Percentiles rank a stretch among this genome's conserved stretches.
Evolutionary conservation across 2,329 filamentous ascomycete species (phyloP).

Genomic region (Pestalotiopsis sp.): DNA sequence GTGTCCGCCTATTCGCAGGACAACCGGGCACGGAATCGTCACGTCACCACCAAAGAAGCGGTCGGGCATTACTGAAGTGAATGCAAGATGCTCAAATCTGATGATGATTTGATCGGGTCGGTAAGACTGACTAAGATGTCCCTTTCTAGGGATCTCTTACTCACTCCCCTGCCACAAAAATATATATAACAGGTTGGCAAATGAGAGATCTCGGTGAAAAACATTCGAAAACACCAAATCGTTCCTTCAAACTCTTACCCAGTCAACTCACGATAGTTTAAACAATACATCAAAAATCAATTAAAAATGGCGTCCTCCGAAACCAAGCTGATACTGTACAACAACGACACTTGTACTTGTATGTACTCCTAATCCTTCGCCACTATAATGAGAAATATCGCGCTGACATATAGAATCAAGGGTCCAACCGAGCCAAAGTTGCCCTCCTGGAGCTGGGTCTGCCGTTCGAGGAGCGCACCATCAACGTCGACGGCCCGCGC

Average conservation of each 20-base stretch:
- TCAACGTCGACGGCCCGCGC: constrained; percentile 17
- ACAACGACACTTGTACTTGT: constrained; percentile 19
- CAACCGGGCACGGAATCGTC: not conserved
- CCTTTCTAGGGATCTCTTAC: not conserved
- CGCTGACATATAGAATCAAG: not conserved
- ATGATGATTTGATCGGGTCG: not conserved
- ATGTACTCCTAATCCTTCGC: not conserved
- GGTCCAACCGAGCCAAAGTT: constrained; percentile 18
- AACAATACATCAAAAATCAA: not conserved
- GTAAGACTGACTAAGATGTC: not conserved
- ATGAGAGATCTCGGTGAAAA: too few relatives aligned
- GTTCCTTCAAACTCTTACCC: not conserved
- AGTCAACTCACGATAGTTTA: not conserved
- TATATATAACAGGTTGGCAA: too few relatives aligned
- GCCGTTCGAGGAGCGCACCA: constrained; percentile 16
- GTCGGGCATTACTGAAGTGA: not conserved
- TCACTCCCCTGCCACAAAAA: too few relatives aligned
- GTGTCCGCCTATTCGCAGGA: not conserved
- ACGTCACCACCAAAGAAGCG: not conserved
- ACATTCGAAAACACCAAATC: not conserved
- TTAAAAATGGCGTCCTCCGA: constrained; percentile 8
- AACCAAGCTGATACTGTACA: constrained; percentile 17
- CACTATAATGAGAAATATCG: too few relatives aligned
- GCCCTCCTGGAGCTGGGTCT: constrained; percentile 14
- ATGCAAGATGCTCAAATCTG: not conserved